phyloP scores from a whole-genome alignment of 495 filamentous ascomycete genomes.

The Hypoxylon rickii region DNA sequence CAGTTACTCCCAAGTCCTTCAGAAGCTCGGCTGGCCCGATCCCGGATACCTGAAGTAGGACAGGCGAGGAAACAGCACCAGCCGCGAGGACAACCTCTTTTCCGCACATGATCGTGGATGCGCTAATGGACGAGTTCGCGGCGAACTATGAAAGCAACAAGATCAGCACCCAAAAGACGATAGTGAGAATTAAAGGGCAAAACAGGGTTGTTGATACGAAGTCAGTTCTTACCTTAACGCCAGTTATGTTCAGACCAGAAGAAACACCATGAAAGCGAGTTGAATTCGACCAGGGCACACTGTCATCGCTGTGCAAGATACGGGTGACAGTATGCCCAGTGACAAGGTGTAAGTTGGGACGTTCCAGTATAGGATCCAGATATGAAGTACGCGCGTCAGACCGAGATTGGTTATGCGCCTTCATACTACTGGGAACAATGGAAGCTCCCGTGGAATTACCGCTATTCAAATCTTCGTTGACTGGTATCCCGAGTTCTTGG shows the following conservation, averaged over 20 bases:
- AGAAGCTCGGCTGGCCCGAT: conserved; percentile 49
- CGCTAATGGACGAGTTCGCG: conserved; percentile 15
- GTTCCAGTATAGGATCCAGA: conserved; percentile 45
- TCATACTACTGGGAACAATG: conserved; percentile 51
- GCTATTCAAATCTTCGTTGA: conserved; percentile 50
- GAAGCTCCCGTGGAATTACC: conserved; percentile 54
- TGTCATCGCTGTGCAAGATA: conserved; percentile 34
- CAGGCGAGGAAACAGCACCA: conserved; percentile 56
- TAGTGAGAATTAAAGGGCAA: neutral
- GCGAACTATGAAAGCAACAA: conserved; percentile 26
- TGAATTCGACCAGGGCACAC: conserved; percentile 42
- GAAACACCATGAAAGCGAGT: conserved; percentile 33
- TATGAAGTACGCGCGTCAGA: conserved; percentile 56
- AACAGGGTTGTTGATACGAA: conserved; percentile 2
- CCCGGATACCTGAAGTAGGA: conserved; percentile 63
- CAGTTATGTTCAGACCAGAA: conserved; percentile 32
- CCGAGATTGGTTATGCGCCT: conserved; percentile 52
- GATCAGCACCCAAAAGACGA: conserved; percentile 14
- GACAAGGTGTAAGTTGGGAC: conserved; percentile 53
- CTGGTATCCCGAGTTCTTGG: conserved; percentile 54
- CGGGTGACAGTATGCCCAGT: conserved; percentile 50
- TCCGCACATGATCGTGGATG: conserved; percentile 29
- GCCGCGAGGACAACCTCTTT: conserved; percentile 59
- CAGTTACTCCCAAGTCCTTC: conserved; percentile 33
- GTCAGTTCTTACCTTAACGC: conserved; percentile 12